Percentiles rank a stretch among this genome's conserved stretches.
Conservation (phyloP, 768 basidiomycete species). For the Boletus bicolor region DNA sequence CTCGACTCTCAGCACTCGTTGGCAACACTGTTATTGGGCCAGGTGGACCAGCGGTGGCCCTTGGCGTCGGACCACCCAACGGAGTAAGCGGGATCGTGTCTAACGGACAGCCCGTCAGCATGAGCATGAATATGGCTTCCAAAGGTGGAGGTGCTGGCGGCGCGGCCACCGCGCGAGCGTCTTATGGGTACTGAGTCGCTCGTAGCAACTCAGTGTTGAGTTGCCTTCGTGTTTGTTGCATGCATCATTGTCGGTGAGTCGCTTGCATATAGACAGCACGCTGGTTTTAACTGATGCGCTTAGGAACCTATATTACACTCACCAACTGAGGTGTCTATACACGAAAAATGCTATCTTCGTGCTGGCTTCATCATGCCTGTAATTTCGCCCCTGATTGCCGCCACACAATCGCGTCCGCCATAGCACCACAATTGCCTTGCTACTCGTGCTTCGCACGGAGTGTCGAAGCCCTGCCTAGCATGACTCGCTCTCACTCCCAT, state of each 20-base stretch:
- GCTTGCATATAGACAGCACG: neutral
- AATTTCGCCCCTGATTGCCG: conserved; percentile 13
- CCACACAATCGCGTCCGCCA: conserved; percentile 9
- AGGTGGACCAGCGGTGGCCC: conserved; percentile 29
- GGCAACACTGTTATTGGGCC: conserved; percentile 58
- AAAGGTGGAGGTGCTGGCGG: conserved; percentile 35
- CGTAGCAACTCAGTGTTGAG: neutral
- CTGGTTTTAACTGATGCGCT: neutral
- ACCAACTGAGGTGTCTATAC: conserved; percentile 19
- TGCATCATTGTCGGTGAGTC: conserved; percentile 18
- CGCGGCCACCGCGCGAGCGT: conserved; percentile 32
- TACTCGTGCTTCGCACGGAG: conserved; percentile 9
- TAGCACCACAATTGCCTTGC: conserved; percentile 6
- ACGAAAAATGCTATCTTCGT: conserved; percentile 18
- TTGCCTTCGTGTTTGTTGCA: conserved; percentile 3
- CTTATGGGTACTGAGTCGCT: conserved; percentile 38
- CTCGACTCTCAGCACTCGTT: conserved; percentile 72
- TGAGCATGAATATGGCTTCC: conserved; percentile 39
- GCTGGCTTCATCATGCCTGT: conserved; percentile 14
- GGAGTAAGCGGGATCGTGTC: conserved; percentile 24
- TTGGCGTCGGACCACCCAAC: conserved; percentile 29
- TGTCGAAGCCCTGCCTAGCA: neutral
- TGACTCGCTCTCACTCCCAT: conserved; percentile 4
- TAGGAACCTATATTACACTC: conserved; percentile 16
- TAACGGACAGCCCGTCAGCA: conserved; percentile 40